Conservation (phyloP, 2,329 filamentous ascomycete genomes). For the Aspergillus vadensis region DNA sequence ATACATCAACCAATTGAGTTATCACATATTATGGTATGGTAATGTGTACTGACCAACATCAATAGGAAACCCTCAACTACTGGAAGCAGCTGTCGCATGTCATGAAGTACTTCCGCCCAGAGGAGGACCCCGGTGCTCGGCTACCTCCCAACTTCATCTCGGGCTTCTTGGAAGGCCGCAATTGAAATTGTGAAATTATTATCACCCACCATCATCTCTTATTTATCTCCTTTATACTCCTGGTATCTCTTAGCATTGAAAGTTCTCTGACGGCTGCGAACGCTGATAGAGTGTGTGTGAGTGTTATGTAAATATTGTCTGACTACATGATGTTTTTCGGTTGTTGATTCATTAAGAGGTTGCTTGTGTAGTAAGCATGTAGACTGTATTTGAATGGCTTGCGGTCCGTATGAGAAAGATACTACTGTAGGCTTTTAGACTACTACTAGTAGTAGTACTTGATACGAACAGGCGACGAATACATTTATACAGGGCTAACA, state of each 20-base stretch:
- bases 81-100: constrained; percentile 97
- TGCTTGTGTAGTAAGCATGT: constrained; percentile 10
- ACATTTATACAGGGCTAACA: too few species aligned
- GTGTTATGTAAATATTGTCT: constrained; percentile 43
- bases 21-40: too few species aligned
- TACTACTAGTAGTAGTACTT: too few species aligned
- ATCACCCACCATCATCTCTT: constrained; percentile 20
- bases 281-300: constrained; percentile 26
- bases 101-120: constrained; percentile 93
- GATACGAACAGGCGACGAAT: too few species aligned
- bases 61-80: constrained; percentile 95
- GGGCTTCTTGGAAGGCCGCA: constrained; percentile 87
- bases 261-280: constrained; percentile 15
- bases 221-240: constrained; percentile 17
- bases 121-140: constrained; percentile 74
- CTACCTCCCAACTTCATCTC: constrained; percentile 89
- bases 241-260: constrained; percentile 25
- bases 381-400: not conserved
- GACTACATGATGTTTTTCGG: constrained; percentile 29
- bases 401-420: not conserved
- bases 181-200: constrained; percentile 30
- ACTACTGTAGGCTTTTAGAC: too few species aligned
- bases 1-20: not conserved
- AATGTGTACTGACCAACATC: constrained; percentile 3
- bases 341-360: not conserved